Conservation (phyloP, 1,284 basidiomycete genomes). For the Austroboletus novae-zelandiae region DNA sequence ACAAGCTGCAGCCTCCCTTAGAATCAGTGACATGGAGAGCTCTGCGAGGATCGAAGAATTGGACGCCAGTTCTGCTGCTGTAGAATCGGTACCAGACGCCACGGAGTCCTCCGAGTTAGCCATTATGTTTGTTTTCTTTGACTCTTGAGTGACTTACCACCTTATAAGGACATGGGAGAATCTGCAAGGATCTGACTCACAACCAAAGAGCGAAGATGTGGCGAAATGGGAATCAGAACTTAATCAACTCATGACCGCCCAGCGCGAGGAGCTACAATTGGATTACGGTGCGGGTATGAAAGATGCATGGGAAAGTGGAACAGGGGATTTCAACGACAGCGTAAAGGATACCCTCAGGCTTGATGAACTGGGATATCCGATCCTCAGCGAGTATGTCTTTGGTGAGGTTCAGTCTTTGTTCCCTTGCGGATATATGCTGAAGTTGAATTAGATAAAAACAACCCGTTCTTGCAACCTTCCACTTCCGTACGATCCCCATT, state of each 20-base stretch:
- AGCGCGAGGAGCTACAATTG: slow-evolving; percentile 60
- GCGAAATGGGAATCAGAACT: slow-evolving; percentile 90
- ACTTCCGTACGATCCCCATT: slow-evolving; percentile 58
- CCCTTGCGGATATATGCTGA: slow-evolving; percentile 9
- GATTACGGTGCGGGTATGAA: slow-evolving; percentile 63
- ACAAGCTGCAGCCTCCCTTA: slow-evolving; percentile 50
- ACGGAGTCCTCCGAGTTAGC: slow-evolving; percentile 50
- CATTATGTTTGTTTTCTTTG: slow-evolving; percentile 3
- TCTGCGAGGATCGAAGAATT: slow-evolving; percentile 56
- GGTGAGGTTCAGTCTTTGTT: slow-evolving; percentile 46
- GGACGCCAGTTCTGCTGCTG: slow-evolving; percentile 38
- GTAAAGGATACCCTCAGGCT: slow-evolving; percentile 46
- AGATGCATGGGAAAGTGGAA: slow-evolving; percentile 55
- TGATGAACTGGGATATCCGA: slow-evolving; percentile 72
- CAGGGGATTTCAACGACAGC: slow-evolving; percentile 43
- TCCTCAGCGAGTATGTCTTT: slow-evolving; percentile 69
- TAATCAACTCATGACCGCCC: slow-evolving; percentile 70
- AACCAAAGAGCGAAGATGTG: slow-evolving; percentile 62
- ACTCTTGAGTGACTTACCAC: slow-evolving; percentile 4
- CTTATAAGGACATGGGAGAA: slow-evolving; percentile 55
- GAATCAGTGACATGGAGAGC: slow-evolving; percentile 40
- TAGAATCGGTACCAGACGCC: slow-evolving; percentile 36
- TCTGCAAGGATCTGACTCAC: slow-evolving; percentile 53
- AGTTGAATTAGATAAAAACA: slow-evolving; percentile 51
- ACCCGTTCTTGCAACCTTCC: slow-evolving; percentile 62